Percentiles rank a stretch among this genome's conserved stretches.
phyloP scores from a whole-genome alignment of 2,329 filamentous ascomycete genomes.

The Aureobasidium uvarum region DNA sequence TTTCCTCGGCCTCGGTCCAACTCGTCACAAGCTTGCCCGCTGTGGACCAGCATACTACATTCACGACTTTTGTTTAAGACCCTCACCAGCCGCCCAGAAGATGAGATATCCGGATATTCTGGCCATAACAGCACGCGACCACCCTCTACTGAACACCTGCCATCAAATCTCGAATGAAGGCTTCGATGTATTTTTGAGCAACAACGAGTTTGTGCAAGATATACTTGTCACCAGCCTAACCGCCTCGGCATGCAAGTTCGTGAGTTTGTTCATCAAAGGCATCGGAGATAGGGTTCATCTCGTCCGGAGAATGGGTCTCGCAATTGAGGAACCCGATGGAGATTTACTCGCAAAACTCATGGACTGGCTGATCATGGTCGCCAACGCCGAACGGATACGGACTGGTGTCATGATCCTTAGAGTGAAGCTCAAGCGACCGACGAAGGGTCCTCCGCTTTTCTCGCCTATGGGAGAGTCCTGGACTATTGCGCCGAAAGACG shows the following conservation, averaged over 20 bases:
- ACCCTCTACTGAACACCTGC: background rate
- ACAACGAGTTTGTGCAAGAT: slow-evolving; percentile 14
- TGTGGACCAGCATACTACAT: slow-evolving; percentile 15
- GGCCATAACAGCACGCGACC: slow-evolving; percentile 6
- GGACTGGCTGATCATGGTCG: background rate
- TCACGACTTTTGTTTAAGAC: background rate
- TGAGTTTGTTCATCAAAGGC: slow-evolving; percentile 6
- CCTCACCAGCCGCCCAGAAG: background rate
- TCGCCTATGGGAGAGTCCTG: background rate
- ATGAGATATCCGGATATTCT: background rate
- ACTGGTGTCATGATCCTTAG: background rate
- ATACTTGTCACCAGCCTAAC: slow-evolving; percentile 1
- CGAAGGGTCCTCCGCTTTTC: slow-evolving; percentile 2
- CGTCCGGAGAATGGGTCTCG: slow-evolving; percentile 1
- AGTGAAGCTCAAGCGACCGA: background rate
- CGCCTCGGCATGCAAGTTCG: slow-evolving; percentile 5
- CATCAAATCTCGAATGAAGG: slow-evolving; percentile 7
- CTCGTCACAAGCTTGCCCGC: background rate
- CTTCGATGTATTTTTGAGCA: background rate
- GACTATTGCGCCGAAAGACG: slow-evolving; percentile 14
- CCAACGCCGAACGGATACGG: background rate
- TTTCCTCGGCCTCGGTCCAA: background rate
- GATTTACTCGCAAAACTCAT: background rate
- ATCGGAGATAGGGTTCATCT: background rate
- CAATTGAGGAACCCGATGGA: slow-evolving; percentile 6